These are phyloP conservation scores for Chaetomium globosum DNA, from an alignment of 2,329 filamentous ascomycete genomes.

Conservation along the genomic window DNA sequence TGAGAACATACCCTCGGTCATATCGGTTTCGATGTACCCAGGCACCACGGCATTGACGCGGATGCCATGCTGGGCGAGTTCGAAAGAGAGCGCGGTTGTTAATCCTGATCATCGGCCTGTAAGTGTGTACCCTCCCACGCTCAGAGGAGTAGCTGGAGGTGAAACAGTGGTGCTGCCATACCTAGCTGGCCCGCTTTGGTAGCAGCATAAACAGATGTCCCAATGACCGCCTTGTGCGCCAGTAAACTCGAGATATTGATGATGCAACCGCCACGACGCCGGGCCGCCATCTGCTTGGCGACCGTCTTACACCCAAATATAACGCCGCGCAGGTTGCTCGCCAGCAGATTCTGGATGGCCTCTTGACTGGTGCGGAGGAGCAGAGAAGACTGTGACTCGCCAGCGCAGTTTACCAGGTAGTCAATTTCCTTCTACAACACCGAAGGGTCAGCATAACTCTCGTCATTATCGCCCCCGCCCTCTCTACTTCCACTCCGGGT, in stretches of 20 bases:
- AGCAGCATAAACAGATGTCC: slow-evolving; percentile 74
- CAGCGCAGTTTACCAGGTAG: slow-evolving; percentile 79
- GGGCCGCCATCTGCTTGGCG: slow-evolving; percentile 51
- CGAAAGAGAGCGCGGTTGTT: slow-evolving; percentile 66
- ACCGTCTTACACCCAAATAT: slow-evolving; percentile 62
- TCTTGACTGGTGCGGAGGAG: slow-evolving; percentile 58
- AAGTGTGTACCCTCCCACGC: neutral
- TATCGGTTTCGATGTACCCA: slow-evolving; percentile 79
- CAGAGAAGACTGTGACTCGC: slow-evolving; percentile 66
- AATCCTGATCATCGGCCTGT: slow-evolving; percentile 52
- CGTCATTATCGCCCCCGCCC: no score
- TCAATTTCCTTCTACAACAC: slow-evolving; percentile 40
- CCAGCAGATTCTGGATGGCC: slow-evolving; percentile 60
- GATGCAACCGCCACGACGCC: slow-evolving; percentile 50
- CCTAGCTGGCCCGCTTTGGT: slow-evolving; percentile 66
- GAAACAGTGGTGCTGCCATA: neutral
- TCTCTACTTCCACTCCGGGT: no score
- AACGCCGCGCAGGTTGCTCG: slow-evolving; percentile 70
- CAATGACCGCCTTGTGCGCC: slow-evolving; percentile 67
- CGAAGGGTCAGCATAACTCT: neutral
- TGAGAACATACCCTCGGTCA: slow-evolving; percentile 67
- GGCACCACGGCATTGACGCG: slow-evolving; percentile 80
- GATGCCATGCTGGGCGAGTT: slow-evolving; percentile 63
- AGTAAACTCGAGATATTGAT: slow-evolving; percentile 82
- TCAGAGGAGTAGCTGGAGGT: neutral